Conservation (phyloP, 106 monocot genomes). For the Acorus calamus region DNA sequence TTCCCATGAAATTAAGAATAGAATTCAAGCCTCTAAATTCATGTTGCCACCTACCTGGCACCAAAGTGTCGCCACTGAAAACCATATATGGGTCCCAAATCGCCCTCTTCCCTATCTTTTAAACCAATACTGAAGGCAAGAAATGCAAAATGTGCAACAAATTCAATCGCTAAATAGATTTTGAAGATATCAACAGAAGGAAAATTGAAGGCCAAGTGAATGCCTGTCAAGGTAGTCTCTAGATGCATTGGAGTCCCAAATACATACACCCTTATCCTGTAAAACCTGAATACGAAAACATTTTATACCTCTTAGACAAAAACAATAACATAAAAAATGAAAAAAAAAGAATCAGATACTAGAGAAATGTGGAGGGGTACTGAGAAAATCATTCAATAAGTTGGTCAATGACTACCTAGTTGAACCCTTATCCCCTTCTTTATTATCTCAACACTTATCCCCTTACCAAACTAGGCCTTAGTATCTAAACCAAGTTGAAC, state of each 20-base stretch:
- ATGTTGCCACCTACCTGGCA: slow-evolving; percentile 56
- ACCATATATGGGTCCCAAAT: slow-evolving; percentile 92
- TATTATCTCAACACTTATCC: no score
- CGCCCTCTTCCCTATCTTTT: slow-evolving; percentile 73
- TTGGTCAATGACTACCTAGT: no score
- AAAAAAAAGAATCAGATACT: not conserved
- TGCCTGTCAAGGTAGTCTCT: slow-evolving; percentile 94
- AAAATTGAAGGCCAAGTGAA: not conserved
- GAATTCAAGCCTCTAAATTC: no score
- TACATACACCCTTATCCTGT: slow-evolving; percentile 75
- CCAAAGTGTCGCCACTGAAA: slow-evolving; percentile 99
- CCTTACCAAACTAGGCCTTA: no score
- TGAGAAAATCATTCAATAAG: no score
- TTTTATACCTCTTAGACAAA: not conserved
- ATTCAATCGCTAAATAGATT: no score
- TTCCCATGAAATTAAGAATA: no score
- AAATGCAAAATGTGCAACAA: not conserved
- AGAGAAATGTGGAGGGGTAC: no score
- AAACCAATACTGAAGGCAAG: slow-evolving; percentile 47
- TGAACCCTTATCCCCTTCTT: no score
- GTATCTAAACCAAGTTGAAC: no score
- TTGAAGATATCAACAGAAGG: not conserved
- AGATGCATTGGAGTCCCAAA: slow-evolving; percentile 98
- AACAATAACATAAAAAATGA: not conserved
- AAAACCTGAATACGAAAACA: slow-evolving; percentile 47